These are phyloP conservation scores for Sanguinoderma infundibulare DNA, from an alignment of 1,284 basidiomycete genomes.

Conservation along the genomic window DNA sequence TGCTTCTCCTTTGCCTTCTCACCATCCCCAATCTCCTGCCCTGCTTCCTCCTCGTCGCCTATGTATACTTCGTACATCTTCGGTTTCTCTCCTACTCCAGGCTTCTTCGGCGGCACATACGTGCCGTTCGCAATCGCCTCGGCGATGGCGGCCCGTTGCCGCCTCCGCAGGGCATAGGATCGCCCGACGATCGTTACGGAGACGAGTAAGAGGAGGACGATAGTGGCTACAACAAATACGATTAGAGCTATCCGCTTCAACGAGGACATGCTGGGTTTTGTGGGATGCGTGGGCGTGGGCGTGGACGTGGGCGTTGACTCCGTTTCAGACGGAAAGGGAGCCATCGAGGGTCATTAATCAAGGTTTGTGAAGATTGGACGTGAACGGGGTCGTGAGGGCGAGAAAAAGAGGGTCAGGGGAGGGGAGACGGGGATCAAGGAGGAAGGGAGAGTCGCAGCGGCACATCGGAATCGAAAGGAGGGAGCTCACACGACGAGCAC, in stretches of 20 bases:
- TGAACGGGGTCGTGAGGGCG: background rate
- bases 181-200: conserved; percentile 65
- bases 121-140: conserved; percentile 68
- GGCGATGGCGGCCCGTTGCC: conserved; percentile 58
- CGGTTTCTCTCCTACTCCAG: conserved; percentile 21
- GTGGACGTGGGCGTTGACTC: conserved; percentile 3
- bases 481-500: background rate
- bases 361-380: background rate
- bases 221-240: conserved; percentile 47
- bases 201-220: conserved; percentile 66
- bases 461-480: conserved; percentile 10
- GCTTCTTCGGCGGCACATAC: conserved; percentile 43
- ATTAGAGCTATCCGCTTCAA: conserved; percentile 15
- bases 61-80: conserved; percentile 28
- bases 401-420: background rate
- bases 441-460: background rate
- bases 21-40: background rate
- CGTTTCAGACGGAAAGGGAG: background rate
- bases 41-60: background rate
- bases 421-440: background rate
- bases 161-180: conserved; percentile 59
- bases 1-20: conserved; percentile 18
- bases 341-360: background rate
- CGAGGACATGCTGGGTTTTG: conserved; percentile 6
- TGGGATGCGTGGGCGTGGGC: background rate